These are phyloP conservation scores for Xylariomycetidae sp. DNA, from an alignment of 2,329 filamentous ascomycete species.

Conservation along the genomic window DNA sequence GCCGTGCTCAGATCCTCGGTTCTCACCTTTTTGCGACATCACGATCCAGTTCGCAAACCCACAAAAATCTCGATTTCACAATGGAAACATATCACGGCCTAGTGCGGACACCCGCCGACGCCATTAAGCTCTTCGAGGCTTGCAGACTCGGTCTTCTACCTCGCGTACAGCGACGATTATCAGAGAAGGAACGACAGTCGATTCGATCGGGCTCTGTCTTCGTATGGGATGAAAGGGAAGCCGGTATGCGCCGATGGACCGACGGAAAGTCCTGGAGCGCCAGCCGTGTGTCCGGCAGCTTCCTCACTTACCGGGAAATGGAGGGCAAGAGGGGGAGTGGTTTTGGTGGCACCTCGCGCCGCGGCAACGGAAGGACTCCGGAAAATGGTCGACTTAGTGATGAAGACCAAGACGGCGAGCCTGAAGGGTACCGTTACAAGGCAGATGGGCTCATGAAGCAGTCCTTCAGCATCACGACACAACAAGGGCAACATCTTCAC, in stretches of 20 bases:
- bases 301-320: slow-evolving; percentile 97
- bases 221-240: slow-evolving; percentile 99
- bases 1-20: background rate
- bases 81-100: slow-evolving; percentile 98
- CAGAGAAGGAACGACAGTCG: slow-evolving; percentile 93
- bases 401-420: slow-evolving; percentile 78
- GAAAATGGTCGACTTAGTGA: slow-evolving; percentile 77
- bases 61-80: slow-evolving; percentile 18
- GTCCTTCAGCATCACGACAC: slow-evolving; percentile 97
- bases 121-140: slow-evolving; percentile 97
- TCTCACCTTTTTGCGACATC: slow-evolving; percentile 10
- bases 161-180: slow-evolving; percentile 84
- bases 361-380: slow-evolving; percentile 67
- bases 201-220: slow-evolving; percentile 97
- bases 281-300: slow-evolving; percentile 93
- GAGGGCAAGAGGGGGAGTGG: slow-evolving; percentile 89
- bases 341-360: slow-evolving; percentile 54
- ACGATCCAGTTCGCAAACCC: slow-evolving; percentile 1
- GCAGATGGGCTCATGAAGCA: slow-evolving; percentile 98
- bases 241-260: slow-evolving; percentile 97
- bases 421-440: slow-evolving; percentile 91
- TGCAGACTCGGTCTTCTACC: slow-evolving; percentile 85
- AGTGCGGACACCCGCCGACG: slow-evolving; percentile 91
- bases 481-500: slow-evolving; percentile 81
- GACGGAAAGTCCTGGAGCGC: slow-evolving; percentile 99